phyloP scores from a whole-genome alignment of 345 rosid species.

The Ricinus communis region DNA sequence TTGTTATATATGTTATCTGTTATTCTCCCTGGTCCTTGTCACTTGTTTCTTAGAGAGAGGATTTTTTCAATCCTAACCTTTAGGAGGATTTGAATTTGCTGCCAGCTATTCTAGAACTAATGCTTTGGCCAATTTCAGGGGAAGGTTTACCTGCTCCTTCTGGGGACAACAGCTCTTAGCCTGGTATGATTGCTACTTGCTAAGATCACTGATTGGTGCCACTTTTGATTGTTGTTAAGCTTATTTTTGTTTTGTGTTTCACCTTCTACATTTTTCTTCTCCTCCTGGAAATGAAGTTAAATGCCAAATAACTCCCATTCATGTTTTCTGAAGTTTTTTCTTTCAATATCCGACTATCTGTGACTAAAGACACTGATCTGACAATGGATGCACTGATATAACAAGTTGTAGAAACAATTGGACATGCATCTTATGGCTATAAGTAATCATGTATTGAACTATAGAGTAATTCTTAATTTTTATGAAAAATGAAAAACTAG shows the following conservation, averaged over 20 bases:
- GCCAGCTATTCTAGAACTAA: background rate
- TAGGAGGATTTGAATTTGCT: background rate
- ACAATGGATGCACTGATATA: background rate
- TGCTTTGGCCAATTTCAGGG: constrained; percentile 48
- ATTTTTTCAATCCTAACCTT: background rate
- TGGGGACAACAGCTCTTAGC: constrained; percentile 93
- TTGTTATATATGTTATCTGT: background rate
- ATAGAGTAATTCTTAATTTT: no score
- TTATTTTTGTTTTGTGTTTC: background rate
- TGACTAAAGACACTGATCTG: background rate
- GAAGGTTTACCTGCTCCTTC: constrained; percentile 80
- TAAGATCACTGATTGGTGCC: background rate
- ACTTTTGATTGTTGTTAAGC: background rate
- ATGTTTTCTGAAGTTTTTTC: background rate
- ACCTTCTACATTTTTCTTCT: background rate
- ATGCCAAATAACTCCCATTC: background rate
- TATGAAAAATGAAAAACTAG: background rate
- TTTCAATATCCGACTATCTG: background rate
- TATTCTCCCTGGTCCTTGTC: background rate
- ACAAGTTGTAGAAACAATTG: background rate
- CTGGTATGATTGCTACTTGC: constrained; percentile 43
- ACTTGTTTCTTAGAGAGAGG: background rate
- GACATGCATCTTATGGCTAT: background rate
- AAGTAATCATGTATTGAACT: background rate
- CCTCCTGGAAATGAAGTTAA: background rate